A percentile compares a stretch with the other conserved stretches of the same genome.
These are phyloP conservation scores for Zymoseptoria ardabiliae DNA, from an alignment of 2,329 filamentous ascomycete genomes.

Conservation along the genomic window DNA sequence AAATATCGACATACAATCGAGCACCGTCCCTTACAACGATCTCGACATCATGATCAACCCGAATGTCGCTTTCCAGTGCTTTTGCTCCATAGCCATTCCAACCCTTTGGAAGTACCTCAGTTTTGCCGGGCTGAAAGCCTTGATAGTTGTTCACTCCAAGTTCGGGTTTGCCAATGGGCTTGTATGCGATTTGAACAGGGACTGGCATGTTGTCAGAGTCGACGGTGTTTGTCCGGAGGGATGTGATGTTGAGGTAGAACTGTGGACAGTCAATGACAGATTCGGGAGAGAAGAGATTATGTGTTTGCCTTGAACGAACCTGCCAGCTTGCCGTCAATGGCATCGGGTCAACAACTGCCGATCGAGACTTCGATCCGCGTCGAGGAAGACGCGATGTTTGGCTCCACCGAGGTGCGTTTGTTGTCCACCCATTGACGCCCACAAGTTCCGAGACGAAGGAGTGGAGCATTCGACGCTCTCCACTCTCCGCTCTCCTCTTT, in stretches of 20 bases:
- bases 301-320: no score
- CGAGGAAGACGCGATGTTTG: no score
- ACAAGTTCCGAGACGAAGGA: background rate
- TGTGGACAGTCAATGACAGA: background rate
- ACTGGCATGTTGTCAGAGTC: slow-evolving; percentile 7
- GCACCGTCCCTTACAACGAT: slow-evolving; percentile 38
- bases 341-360: background rate
- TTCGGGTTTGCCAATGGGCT: slow-evolving; percentile 31
- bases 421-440: background rate
- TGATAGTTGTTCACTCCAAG: slow-evolving; percentile 37
- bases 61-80: slow-evolving; percentile 33
- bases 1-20: slow-evolving; percentile 40
- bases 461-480: background rate
- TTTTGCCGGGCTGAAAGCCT: slow-evolving; percentile 34
- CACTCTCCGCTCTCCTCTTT: background rate
- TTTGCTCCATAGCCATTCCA: slow-evolving; percentile 33
- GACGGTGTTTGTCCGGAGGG: no score
- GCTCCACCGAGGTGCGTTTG: no score
- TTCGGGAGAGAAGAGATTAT: no score
- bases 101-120: slow-evolving; percentile 34
- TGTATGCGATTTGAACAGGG: slow-evolving; percentile 14
- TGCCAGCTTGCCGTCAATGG: no score
- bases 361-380: no score
- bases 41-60: slow-evolving; percentile 40
- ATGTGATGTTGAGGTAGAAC: no score